Evolutionary conservation across 768 basidiomycete species (phyloP), one percentile per base, ranked within the genome.

Genomic region (Hygrocybe coccinea): DNA sequence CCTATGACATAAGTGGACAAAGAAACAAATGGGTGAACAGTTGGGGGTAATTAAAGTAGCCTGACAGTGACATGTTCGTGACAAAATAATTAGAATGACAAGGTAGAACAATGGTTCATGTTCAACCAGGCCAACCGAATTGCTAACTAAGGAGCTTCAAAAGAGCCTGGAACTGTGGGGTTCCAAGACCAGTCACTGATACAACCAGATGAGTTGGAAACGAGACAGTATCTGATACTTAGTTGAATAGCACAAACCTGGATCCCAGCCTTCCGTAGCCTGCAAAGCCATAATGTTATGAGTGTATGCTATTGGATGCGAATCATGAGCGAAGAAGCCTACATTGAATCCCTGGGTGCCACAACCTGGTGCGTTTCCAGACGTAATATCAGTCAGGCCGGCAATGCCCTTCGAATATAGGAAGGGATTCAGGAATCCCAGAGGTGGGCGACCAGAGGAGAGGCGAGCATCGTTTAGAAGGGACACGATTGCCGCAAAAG

Each of bases 111-210:
- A n/a, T n/a, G n/a, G n/a, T n/a, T n/a, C n/a, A n/a, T n/a, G n/a
- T n/a, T n/a, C n/a, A n/a, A n/a, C n/a, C n/a, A n/a, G n/a, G n/a
- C 38, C 19, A 12, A 39, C 19, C 19, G 19, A 19, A 39, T 3
- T 39, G 12, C 14, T 47, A 47, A 3, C 8, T n/a, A 22, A 14
- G 12, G 12, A 15, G 19, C 2, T 68, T 60, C 62, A 74, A 73
- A 54, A 83, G 60, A 57, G 74, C 74, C 17, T 67, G 65, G 59
- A 83, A 81, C 62, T 82, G 73, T 3, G 80, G 81, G 9, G 81
- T 81, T 1, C 81, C 81, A 14, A 80, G 64, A 19, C 81, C 81
- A 43, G 81, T 83, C 9, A 83, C 81, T 79, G 52, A 3, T 41
- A 19, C 11, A 57, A 29, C 55, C 11, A 38, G 17, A 37, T 51